Evolutionary conservation across 345 rosid genomes (phyloP), one percentile per base, ranked within the genome.

Genomic region (Lagerstroemia speciosa): DNA sequence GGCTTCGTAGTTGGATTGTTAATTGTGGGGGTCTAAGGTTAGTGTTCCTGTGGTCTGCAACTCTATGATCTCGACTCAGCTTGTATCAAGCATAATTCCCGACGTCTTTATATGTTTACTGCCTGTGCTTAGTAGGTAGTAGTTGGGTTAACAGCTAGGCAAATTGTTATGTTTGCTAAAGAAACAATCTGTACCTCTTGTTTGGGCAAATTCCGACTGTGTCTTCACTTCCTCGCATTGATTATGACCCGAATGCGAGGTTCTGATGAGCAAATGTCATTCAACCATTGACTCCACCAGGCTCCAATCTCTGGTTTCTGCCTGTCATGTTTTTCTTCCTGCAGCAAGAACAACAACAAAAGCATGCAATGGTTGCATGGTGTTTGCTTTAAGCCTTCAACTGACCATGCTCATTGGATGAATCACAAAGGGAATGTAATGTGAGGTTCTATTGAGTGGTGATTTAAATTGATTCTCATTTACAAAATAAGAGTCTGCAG

Each of bases 101-200:
- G n/a, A n/a, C n/a, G n/a, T 32, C 41, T 32, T 11, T 10, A 26
- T 64, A 19, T 66, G 57, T 55, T 55, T 24, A 26, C 31, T 55
- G 61, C 24, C 24, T 22, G 45, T 36, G 68, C 19, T 17, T 30
- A 24, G 22, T 36, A 15, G 22, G 24, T 20, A 3, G n/a, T 36
- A 5, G 6, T 11, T 36, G 40, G 45, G 37, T 19, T 2, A 33
- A 16, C 20, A 3, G 37, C 22, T 65, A 48, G 26, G 67, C 46
- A 65, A 65, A 65, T 41, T 29, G 50, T 36, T n/a, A 24, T 24
- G 68, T 67, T 17, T 29, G 52, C 60, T 67, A 30, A 22, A 48
- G 31, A 22, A 24, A 55, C 31, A 8, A 6, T 50, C 9, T 3
- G 8, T 17, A 2, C 24, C n/a, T 48, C 20, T 20, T n/a, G n/a